These are phyloP conservation scores for Lachancea kluyveri DNA, from an alignment of 805 yeast genomes.

Conservation along the genomic window DNA sequence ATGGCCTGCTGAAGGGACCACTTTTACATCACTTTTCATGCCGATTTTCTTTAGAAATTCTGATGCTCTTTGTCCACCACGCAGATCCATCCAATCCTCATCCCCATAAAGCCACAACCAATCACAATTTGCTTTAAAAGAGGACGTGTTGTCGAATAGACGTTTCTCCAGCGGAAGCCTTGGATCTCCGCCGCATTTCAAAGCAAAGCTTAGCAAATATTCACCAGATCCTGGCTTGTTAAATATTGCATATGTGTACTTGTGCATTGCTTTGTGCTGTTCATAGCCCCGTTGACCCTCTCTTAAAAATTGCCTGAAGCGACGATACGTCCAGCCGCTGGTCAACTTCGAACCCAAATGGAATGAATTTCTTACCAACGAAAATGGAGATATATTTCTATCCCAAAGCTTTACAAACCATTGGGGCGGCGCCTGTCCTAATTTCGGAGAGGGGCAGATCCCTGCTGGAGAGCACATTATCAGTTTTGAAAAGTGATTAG, in stretches of 20 bases:
- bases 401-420: slow-evolving; percentile 87
- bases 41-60: slow-evolving; percentile 19
- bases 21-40: slow-evolving; percentile 30
- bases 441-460: slow-evolving; percentile 36
- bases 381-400: slow-evolving; percentile 77
- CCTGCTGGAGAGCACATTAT: slow-evolving; percentile 92
- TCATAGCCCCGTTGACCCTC: slow-evolving; percentile 20
- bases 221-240: slow-evolving; percentile 89
- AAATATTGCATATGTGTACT: slow-evolving; percentile 78
- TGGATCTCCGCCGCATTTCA: slow-evolving; percentile 91
- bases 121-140: slow-evolving; percentile 48
- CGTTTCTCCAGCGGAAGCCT: slow-evolving; percentile 56
- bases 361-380: slow-evolving; percentile 69
- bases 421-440: slow-evolving; percentile 50
- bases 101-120: slow-evolving; percentile 84
- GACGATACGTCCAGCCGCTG: slow-evolving; percentile 81
- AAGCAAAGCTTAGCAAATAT: slow-evolving; percentile 73
- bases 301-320: slow-evolving; percentile 57
- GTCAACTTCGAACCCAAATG: slow-evolving; percentile 80
- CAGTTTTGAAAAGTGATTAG: slow-evolving; percentile 57
- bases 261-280: slow-evolving; percentile 50
- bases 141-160: slow-evolving; percentile 23
- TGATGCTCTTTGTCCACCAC: slow-evolving; percentile 32
- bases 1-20: slow-evolving; percentile 60
- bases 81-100: slow-evolving; percentile 59